phyloP scores from a whole-genome alignment of 768 basidiomycete species.

The Pleurotus salmoneostramineus region DNA sequence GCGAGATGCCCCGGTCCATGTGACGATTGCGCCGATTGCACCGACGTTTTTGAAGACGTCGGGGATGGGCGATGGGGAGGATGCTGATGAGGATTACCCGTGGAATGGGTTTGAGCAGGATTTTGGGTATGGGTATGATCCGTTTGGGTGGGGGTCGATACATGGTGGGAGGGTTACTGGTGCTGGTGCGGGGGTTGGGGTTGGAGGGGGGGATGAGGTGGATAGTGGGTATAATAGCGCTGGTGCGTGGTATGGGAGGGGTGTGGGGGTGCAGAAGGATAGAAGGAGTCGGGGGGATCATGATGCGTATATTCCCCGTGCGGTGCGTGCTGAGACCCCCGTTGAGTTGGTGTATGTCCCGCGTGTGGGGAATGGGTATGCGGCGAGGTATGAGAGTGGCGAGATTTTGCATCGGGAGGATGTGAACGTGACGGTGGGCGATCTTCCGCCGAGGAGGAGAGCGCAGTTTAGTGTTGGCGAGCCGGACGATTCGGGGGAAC shows the following conservation, averaged over 20 bases:
- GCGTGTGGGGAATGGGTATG: constrained; percentile 35
- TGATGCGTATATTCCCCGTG: constrained; percentile 17
- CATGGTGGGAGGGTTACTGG: constrained; percentile 17
- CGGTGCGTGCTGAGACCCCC: constrained; percentile 38
- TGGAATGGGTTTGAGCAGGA: constrained; percentile 45
- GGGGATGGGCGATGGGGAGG: constrained; percentile 38
- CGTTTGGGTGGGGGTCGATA: constrained; percentile 15
- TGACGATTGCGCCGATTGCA: constrained; percentile 46
- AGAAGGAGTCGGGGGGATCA: constrained; percentile 14
- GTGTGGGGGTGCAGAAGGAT: constrained; percentile 10
- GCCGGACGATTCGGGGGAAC: constrained; percentile 3
- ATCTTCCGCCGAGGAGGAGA: background rate
- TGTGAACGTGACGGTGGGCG: background rate
- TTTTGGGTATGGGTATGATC: constrained; percentile 28
- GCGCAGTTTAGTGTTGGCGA: constrained; percentile 4
- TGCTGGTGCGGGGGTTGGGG: constrained; percentile 9
- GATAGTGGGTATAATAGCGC: constrained; percentile 10
- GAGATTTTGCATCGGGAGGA: constrained; percentile 7
- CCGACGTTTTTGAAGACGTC: constrained; percentile 85
- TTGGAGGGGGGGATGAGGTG: background rate
- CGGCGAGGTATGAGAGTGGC: background rate
- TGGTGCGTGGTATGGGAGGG: constrained; percentile 11
- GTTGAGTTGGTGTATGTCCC: constrained; percentile 76
- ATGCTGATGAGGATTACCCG: constrained; percentile 18
- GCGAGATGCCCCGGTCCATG: constrained; percentile 18